Base-by-base conservation (phyloP, 805 yeast species). In the Candida stauntonica region DNA sequence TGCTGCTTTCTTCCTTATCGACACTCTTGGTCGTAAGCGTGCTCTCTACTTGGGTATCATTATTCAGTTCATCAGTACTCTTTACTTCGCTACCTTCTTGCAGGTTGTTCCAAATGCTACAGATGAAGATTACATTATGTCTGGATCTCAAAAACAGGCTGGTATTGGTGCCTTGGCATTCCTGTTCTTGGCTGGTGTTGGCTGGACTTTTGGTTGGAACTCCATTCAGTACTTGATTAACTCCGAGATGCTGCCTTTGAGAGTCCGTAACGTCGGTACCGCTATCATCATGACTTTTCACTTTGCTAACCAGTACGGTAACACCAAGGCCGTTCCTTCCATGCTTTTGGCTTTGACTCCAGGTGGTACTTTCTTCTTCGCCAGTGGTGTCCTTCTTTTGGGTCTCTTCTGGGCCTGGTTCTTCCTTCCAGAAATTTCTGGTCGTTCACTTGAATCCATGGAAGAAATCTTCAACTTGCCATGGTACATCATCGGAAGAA, bases 201-300 rank as follows among this genome's bases (percentile, higher is more conserved):
- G 79, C 26, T 76, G 81, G 81, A 70, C 77, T 23, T 54, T 75
- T 57, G 81, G 81, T 26, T 76, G 73, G 69, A 76, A 76, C 57
- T 62, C 75, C 0, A 61, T 74, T 34, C 80, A 75, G 52, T 75
- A 75, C 50, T 61, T 75, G 46, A 57, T 75, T 47, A 74, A 73
- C 42, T 66, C 80, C 4, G 81, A 76, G 51, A 64, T 76, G 37
- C 66, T 75, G 51, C 81, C 81, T 17, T 57, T 75, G 49, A 63
- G 68, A 40, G 62, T 70, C 26, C 64, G 80, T 45, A 66, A 68
- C 26, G 57, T 72, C 45, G 79, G 74, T 19, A 70, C 73, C 32
- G 66, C 77, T 4, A 42, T 70, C 18, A 64, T 72, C 45, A 76
- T 76, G 81, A 68, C 66, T 3, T 64, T 75, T 54, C 81, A 76